Conservation (phyloP, 345 rosid species). For the Eucalyptus urophylla region DNA sequence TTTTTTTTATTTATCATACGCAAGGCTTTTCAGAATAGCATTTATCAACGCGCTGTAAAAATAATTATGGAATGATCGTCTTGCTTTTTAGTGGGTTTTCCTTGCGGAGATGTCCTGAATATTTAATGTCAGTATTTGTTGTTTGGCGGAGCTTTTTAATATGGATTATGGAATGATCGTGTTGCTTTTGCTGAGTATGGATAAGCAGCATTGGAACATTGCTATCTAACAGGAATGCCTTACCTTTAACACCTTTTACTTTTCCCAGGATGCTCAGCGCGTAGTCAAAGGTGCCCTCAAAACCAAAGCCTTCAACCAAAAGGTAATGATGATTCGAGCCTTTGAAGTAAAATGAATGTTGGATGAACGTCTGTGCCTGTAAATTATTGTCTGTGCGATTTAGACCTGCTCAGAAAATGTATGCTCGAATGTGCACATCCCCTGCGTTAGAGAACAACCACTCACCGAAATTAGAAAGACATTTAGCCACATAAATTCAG, state of each 20-base stretch:
- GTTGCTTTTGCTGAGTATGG: background rate
- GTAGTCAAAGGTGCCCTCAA: constrained; percentile 47
- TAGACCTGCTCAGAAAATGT: background rate
- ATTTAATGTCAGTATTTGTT: background rate
- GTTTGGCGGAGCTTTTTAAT: background rate
- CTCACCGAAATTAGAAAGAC: background rate
- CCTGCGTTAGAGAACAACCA: background rate
- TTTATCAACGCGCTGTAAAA: background rate
- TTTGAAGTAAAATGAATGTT: background rate
- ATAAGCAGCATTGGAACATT: background rate
- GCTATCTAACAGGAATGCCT: background rate
- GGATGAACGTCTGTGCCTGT: background rate
- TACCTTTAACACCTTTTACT: background rate
- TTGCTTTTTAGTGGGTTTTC: background rate
- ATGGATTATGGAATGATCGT: background rate
- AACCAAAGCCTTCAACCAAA: constrained; percentile 33
- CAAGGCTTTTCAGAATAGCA: no score
- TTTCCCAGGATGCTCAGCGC: constrained; percentile 43
- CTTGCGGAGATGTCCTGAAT: background rate
- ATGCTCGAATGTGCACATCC: background rate
- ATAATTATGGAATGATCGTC: no score
- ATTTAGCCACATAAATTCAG: background rate
- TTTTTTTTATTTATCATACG: no score
- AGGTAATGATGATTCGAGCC: constrained; percentile 7
- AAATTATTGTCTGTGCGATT: background rate